phyloP scores from a whole-genome alignment of 2,329 filamentous ascomycete genomes.

The Diaporthe citri region DNA sequence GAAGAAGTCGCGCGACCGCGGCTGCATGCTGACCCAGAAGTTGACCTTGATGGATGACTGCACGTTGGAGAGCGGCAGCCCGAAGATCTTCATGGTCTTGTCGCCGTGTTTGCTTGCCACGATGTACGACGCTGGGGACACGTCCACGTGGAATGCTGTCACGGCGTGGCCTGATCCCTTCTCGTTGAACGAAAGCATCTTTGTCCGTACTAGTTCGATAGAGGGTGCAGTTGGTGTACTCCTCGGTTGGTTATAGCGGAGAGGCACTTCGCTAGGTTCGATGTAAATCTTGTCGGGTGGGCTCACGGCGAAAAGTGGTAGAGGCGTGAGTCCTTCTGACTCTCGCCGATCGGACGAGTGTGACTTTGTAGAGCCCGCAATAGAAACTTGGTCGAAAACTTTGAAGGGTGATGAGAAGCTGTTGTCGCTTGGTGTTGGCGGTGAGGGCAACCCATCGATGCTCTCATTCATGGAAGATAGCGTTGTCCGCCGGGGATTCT shows the following conservation, averaged over 20 bases:
- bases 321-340: not conserved
- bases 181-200: conserved; percentile 46
- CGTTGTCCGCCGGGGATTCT: conserved; percentile 17
- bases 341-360: conserved; percentile 9
- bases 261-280: conserved; percentile 19
- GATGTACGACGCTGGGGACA: conserved; percentile 49
- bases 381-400: not conserved
- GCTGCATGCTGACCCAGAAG: conserved; percentile 54
- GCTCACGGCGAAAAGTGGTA: conserved; percentile 34
- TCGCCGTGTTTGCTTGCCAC: conserved; percentile 52
- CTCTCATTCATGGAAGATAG: conserved; percentile 22
- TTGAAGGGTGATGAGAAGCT: not conserved
- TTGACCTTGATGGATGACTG: conserved; percentile 52
- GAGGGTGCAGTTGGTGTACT: not conserved
- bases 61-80: conserved; percentile 44
- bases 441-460: not conserved
- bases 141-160: conserved; percentile 51
- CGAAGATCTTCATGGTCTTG: conserved; percentile 47
- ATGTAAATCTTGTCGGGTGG: conserved; percentile 37
- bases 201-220: conserved; percentile 36
- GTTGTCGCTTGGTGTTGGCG: not conserved
- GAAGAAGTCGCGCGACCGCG: conserved; percentile 56
- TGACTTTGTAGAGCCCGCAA: not conserved
- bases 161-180: conserved; percentile 47
- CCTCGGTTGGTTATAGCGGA: not conserved